Conservation (phyloP, 2,329 filamentous ascomycete genomes). For the Monilinia fructicola region DNA sequence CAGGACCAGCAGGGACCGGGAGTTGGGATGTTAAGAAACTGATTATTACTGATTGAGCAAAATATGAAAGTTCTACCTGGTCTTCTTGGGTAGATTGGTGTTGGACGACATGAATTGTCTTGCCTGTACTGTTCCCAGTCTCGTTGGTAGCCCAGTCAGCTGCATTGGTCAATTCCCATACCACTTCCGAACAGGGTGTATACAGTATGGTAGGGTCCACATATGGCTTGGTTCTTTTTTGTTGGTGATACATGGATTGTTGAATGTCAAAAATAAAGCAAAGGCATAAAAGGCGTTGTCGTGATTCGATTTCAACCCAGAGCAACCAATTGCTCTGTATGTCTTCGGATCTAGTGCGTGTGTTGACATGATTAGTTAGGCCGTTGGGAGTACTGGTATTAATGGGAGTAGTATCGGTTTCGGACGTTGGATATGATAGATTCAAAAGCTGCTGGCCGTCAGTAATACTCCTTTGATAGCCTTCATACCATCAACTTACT, state of each 20-base stretch:
- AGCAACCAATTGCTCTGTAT: conserved; percentile 45
- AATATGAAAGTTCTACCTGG: conserved; percentile 24
- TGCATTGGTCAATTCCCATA: conserved; percentile 51
- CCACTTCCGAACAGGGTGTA: conserved; percentile 42
- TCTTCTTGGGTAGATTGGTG: conserved; percentile 25
- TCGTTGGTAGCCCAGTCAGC: conserved; percentile 47
- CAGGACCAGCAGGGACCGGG: conserved; percentile 34
- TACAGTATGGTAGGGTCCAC: conserved; percentile 26
- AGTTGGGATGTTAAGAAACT: conserved; percentile 34
- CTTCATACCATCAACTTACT: conserved; percentile 30
- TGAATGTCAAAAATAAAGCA: conserved; percentile 60
- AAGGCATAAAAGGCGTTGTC: conserved; percentile 53
- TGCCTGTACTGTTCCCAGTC: conserved; percentile 19
- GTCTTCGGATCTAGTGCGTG: conserved; percentile 21
- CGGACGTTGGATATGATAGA: not conserved
- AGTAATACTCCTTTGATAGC: conserved; percentile 7
- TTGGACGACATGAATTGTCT: conserved; percentile 29
- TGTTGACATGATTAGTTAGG: conserved; percentile 5
- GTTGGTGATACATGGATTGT: conserved; percentile 52
- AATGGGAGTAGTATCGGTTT: not conserved
- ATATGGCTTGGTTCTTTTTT: conserved; percentile 21
- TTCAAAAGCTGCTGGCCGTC: conserved; percentile 12
- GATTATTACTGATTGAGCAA: conserved; percentile 35
- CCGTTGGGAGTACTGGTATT: not conserved
- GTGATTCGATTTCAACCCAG: conserved; percentile 55